Conservation (phyloP, 768 basidiomycete species). For the Tylopilus rubrobrunneus region DNA sequence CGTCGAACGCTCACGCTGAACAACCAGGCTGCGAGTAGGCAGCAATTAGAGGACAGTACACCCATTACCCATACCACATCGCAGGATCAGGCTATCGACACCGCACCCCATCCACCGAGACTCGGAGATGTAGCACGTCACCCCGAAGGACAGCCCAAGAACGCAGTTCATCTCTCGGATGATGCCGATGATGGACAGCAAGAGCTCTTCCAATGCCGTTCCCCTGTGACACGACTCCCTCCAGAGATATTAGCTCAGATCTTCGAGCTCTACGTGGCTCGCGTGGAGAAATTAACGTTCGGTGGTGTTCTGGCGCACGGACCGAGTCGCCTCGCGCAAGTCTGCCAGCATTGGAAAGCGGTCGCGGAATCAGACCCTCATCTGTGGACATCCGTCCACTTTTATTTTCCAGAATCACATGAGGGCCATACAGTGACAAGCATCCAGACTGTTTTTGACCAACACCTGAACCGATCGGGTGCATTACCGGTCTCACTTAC, state of each 20-base stretch:
- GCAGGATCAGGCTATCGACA: neutral
- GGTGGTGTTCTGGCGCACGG: neutral
- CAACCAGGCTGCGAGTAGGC: neutral
- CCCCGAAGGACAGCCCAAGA: neutral
- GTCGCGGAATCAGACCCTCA: constrained; percentile 6
- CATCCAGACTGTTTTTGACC: constrained; percentile 2
- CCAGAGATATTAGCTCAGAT: constrained; percentile 34
- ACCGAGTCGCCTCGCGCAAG: constrained; percentile 11
- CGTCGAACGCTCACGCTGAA: neutral
- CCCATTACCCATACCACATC: neutral
- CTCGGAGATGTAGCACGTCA: too few relatives aligned
- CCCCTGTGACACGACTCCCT: constrained; percentile 11
- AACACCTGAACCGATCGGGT: constrained; percentile 13
- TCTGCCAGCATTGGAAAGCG: constrained; percentile 20
- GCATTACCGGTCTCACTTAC: constrained; percentile 15
- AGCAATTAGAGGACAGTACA: neutral
- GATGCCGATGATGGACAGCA: neutral
- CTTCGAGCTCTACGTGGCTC: constrained; percentile 5
- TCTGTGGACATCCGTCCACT: constrained; percentile 22
- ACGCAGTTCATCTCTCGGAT: neutral
- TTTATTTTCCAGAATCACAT: constrained; percentile 4
- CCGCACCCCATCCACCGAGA: neutral
- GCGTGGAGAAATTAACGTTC: neutral
- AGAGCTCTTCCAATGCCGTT: neutral
- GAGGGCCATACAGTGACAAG: neutral